Evolutionary conservation across 2,329 filamentous ascomycete species (phyloP).

Genomic region (Monosporascus sp.): DNA sequence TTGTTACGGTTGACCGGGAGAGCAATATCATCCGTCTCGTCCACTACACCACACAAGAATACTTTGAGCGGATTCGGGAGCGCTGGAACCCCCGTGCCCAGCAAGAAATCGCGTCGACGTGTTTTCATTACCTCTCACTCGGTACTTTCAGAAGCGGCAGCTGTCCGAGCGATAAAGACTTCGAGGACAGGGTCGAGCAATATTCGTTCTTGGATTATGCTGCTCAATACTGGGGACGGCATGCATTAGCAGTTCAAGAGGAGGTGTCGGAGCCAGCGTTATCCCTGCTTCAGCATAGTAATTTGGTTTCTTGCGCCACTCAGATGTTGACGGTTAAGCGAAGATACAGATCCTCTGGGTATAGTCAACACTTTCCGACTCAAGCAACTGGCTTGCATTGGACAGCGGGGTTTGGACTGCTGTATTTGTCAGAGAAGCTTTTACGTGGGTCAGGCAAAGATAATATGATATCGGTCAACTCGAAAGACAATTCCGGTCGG

Average conservation of each 20-base stretch:
- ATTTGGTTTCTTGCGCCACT: not conserved
- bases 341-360: accelerated
- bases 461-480: too few relatives aligned
- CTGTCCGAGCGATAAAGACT: not conserved
- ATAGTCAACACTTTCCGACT: too few relatives aligned
- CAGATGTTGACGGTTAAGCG: not conserved
- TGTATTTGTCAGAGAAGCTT: too few relatives aligned
- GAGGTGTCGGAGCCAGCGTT: not conserved
- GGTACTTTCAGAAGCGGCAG: not conserved
- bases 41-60: slow-evolving; percentile 40
- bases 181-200: slow-evolving; percentile 1
- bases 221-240: slow-evolving; percentile 6
- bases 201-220: slow-evolving; percentile 7
- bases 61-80: slow-evolving; percentile 26
- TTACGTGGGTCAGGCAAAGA: too few relatives aligned
- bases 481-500: too few relatives aligned
- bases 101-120: slow-evolving; percentile 22
- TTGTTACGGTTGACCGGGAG: slow-evolving; percentile 33
- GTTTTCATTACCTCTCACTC: slow-evolving; percentile 32
- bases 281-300: not conserved
- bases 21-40: slow-evolving; percentile 33
- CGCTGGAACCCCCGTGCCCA: slow-evolving; percentile 27
- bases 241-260: not conserved
- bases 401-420: too few relatives aligned
- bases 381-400: too few relatives aligned